Evolutionary conservation across 2,329 filamentous ascomycete species (phyloP).

Genomic region (Colletotrichum costaricense): DNA sequence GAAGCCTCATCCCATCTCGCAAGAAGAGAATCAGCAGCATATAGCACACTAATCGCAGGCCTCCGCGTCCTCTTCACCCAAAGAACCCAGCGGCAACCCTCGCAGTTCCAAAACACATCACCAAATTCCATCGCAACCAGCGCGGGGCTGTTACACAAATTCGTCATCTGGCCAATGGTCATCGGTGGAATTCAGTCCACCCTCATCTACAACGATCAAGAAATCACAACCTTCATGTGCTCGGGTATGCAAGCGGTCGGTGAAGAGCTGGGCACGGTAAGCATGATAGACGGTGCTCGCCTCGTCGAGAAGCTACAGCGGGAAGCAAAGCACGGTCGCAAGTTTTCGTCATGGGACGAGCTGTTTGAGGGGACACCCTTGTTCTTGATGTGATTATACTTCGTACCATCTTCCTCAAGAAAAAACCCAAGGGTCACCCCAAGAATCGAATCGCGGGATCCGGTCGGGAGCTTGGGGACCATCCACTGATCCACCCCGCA

Average conservation of each 20-base stretch:
- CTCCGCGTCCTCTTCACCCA: conserved; percentile 11
- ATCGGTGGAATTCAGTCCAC: conserved; percentile 16
- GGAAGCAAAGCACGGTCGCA: background rate
- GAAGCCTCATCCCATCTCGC: background rate
- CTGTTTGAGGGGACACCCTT: conserved; percentile 24
- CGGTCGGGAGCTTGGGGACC: background rate
- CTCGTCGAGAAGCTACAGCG: background rate
- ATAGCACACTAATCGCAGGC: background rate
- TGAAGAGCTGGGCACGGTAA: conserved; percentile 17
- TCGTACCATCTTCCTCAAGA: background rate
- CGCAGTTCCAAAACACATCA: too few species aligned
- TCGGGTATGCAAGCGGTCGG: conserved; percentile 13
- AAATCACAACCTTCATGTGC: background rate
- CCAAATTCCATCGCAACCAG: background rate
- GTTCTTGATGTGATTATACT: conserved; percentile 16
- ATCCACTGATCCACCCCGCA: background rate
- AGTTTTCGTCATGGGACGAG: background rate
- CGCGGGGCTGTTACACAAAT: conserved; percentile 14
- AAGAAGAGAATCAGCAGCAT: background rate
- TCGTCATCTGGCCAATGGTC: conserved; percentile 21
- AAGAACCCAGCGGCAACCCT: conserved; percentile 1
- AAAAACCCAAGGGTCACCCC: background rate
- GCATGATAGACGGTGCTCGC: conserved; percentile 27
- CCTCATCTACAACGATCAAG: background rate
- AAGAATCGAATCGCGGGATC: background rate